Evolutionary conservation across 257 asterid genomes (phyloP), one percentile per base, ranked within the genome.

Genomic region (Plantago ovata): DNA sequence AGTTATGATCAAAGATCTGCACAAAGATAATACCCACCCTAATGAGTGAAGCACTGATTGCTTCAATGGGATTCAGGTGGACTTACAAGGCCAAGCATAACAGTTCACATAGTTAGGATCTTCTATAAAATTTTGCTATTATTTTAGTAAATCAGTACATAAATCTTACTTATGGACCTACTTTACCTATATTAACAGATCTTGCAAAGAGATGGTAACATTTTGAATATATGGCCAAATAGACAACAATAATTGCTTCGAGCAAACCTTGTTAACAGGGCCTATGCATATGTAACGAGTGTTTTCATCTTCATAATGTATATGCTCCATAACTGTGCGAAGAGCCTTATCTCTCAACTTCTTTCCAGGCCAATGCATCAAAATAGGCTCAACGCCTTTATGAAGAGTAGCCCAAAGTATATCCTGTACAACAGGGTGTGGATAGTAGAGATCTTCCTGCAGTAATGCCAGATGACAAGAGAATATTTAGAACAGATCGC

Each of bases 391-490:
- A 60, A 80, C 79, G 56, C 61, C 62, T 75, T 87, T 92, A 72
- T 87, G 81, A 71, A 92, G 96, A 33, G 96, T 66, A 12, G 87
- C 82, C 98, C 98, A 92, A 53, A 92, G 90, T 73, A 92, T 42
- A 72, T 87, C 96, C 72, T 92, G 96, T 56, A 85, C 69, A 51
- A 85, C 63, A 64, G 98, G 96, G 72, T 87, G 98, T 11, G 95
- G 98, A 71, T 92, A 92, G 86, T 85, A 92, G 38, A 92, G 90
- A 70, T 92, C 98, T 79, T 92, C 98, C 98, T 92, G 90, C 84
- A 81, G 60, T 43, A 56, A 52, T 44, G 57, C 60, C 64, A 60
- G 23, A 51, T 19, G 21, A 64, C 32, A 36, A 63, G 38, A 51
- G 49, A 61, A 57, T 48, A 47, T 62, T 58, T 20, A 50, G 47